Base-by-base conservation (phyloP, 2,329 filamentous ascomycete species). In the Verruconis gallopava region DNA sequence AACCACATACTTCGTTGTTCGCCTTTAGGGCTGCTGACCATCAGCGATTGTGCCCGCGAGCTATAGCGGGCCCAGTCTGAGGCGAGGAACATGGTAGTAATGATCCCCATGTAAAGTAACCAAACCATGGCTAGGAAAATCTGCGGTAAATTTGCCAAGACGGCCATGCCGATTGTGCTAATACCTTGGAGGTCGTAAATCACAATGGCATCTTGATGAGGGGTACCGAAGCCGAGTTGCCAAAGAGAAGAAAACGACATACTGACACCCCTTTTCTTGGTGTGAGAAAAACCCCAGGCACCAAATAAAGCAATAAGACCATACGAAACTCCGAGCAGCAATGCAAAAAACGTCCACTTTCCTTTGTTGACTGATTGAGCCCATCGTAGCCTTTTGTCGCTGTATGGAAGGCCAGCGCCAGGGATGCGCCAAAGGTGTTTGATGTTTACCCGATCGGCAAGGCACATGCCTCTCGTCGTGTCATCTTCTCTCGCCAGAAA, bases 401-500 rank as follows among this genome's bases (percentile, higher is more conserved):
- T 30, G n/a, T 30, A 30, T 9, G 25, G 25, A 9, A 30, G 9
- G 25, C 25, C 25, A 9, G 25, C n/a, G 6, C 25, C 25, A 30
- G 25, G 25, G 9, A 30, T 30, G 9, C n/a, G 6, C 25, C 25
- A 30, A 9, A 30, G 6, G 25, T n/a, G 25, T n/a, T 30, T n/a
- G 25, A 30, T 30, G 25, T 9, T 30, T 9, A 9, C n/a, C 9
- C 25, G 25, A 30, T 30, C 25, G n/a, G 25, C 12, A 4, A 49
- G 41, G 38, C 48, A 46, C 37, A 35, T 38, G 17, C 44, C 36
- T 19, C 22, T 18, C 13, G 45, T 49, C 5, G 4, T 17, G 12
- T 21, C 13, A 25, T 47, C 49, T 9, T 39, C 35, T 2, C 39
- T n/a, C 2, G 37, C 28, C 2, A 49, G 28, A 35, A 44, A 51